phyloP scores from a whole-genome alignment of 2,329 filamentous ascomycete genomes.

The Teratosphaeria destructans region DNA sequence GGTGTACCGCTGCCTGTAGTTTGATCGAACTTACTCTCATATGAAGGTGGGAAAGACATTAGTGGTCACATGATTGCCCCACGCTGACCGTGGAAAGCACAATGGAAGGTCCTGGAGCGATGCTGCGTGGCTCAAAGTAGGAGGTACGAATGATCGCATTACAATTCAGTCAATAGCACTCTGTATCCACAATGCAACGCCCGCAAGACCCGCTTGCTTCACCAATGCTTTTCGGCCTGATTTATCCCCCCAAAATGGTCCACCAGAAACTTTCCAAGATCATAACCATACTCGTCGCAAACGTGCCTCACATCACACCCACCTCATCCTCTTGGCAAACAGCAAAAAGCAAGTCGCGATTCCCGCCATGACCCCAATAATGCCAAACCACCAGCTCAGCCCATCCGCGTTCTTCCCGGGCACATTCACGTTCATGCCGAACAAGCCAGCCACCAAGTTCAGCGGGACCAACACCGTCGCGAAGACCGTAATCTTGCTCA shows the following conservation, averaged over 20 bases:
- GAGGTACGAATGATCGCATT: too few species aligned
- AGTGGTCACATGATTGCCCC: too few species aligned
- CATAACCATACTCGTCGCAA: background rate
- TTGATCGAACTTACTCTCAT: too few species aligned
- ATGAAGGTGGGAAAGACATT: too few species aligned
- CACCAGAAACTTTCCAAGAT: background rate
- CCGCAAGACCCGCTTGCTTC: too few species aligned
- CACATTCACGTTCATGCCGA: conserved; percentile 77
- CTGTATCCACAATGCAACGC: too few species aligned
- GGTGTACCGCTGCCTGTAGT: too few species aligned
- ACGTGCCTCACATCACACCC: background rate
- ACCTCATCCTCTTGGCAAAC: conserved; percentile 34
- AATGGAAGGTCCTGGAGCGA: too few species aligned
- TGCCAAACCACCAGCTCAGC: conserved; percentile 51
- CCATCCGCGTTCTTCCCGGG: conserved; percentile 46
- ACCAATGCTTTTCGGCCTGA: too few species aligned
- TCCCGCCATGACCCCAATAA: conserved; percentile 44
- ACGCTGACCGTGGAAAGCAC: too few species aligned
- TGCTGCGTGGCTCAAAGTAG: too few species aligned
- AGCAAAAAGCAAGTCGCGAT: conserved; percentile 31
- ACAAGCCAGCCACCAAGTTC: conserved; percentile 79
- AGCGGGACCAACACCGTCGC: conserved; percentile 93
- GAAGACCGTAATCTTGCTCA: conserved; percentile 90
- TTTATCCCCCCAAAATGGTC: background rate
- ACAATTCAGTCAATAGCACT: too few species aligned